Percentiles rank a stretch among this genome's conserved stretches.
Evolutionary conservation across 257 asterid species (phyloP).

Genomic region (Eustoma russellianum): DNA sequence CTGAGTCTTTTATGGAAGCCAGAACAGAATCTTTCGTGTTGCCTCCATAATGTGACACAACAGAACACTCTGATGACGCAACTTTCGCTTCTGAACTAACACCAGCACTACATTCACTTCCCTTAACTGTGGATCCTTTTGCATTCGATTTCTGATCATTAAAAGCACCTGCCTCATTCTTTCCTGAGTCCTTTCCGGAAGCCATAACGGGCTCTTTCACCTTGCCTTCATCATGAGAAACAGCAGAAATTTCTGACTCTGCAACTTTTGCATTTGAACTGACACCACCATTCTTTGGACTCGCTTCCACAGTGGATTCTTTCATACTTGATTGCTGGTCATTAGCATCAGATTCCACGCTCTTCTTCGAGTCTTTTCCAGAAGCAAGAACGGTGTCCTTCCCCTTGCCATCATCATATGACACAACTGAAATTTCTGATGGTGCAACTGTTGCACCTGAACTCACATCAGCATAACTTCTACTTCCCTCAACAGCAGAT

Average conservation of each 20-base stretch:
- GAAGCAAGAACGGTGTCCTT: conserved; percentile 1
- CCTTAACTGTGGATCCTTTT: neutral
- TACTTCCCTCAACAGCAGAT: neutral
- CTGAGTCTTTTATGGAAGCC: too few species aligned
- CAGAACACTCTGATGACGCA: neutral
- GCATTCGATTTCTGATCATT: neutral
- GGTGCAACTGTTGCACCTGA: conserved; percentile 1
- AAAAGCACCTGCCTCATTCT: too few species aligned
- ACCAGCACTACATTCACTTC: neutral
- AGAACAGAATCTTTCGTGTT: conserved; percentile 6
- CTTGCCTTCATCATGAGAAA: neutral
- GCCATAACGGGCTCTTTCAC: conserved; percentile 4
- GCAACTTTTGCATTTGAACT: conserved; percentile 1
- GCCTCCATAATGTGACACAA: too few species aligned
- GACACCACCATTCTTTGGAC: neutral
- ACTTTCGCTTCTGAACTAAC: neutral
- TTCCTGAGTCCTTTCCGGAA: too few species aligned
- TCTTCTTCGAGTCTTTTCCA: too few species aligned
- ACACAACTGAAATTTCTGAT: neutral
- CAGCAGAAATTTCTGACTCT: conserved; percentile 1
- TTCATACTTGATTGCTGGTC: neutral
- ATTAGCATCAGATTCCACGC: too few species aligned
- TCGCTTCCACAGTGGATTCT: neutral
- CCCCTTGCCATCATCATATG: conserved; percentile 1
- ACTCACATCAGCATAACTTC: neutral